phyloP scores from a whole-genome alignment of 257 asterid genomes.

The Vinca minor region DNA sequence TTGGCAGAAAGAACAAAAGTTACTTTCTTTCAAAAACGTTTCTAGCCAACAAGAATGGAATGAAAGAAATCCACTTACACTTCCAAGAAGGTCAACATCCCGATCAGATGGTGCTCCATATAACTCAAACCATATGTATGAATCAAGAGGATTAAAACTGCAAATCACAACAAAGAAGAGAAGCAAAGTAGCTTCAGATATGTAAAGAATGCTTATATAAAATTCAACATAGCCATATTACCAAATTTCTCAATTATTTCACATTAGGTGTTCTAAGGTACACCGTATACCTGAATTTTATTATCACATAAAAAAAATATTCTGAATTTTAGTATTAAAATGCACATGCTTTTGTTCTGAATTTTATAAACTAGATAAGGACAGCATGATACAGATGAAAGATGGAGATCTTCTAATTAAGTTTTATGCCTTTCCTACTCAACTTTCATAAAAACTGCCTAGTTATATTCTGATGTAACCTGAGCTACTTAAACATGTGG shows the following conservation, averaged over 20 bases:
- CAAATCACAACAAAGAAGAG: constrained; percentile 15
- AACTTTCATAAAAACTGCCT: too few relatives aligned
- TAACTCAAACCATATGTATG: constrained; percentile 87
- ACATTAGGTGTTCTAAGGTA: too few relatives aligned
- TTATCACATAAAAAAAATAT: too few relatives aligned
- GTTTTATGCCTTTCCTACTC: too few relatives aligned
- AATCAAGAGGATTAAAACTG: constrained; percentile 93
- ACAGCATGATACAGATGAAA: too few relatives aligned
- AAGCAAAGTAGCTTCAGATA: not conserved
- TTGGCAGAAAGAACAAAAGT: not conserved
- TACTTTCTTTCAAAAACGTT: not conserved
- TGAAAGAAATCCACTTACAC: constrained; percentile 50
- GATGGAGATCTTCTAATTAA: too few relatives aligned
- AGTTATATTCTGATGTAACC: too few relatives aligned
- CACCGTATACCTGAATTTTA: too few relatives aligned
- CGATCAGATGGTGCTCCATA: constrained; percentile 89
- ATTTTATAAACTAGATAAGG: too few relatives aligned
- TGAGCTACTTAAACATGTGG: too few relatives aligned
- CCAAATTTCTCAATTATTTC: not conserved
- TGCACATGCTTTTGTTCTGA: too few relatives aligned
- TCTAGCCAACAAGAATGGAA: constrained; percentile 4
- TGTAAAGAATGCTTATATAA: not conserved
- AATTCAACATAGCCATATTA: not conserved
- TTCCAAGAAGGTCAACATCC: constrained; percentile 85
- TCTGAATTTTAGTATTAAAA: too few relatives aligned